Evolutionary conservation across 495 filamentous ascomycete genomes (phyloP), one percentile per base, ranked within the genome.

Genomic region (Extremus antarcticus): DNA sequence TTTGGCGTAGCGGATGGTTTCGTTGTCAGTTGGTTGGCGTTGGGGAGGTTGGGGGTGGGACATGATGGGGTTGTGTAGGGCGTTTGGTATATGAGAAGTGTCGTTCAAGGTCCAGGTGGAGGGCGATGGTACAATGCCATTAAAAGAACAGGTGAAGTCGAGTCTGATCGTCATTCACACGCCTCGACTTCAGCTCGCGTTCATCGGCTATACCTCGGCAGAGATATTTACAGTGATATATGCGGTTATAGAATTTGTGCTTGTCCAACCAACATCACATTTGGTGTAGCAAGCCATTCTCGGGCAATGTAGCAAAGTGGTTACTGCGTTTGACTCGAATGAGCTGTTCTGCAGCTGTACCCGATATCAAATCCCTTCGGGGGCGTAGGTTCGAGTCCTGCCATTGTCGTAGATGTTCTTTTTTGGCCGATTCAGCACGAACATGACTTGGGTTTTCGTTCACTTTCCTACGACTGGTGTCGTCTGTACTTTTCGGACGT

Each of bases 1-100:
- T 22, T 71, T 69, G 53, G 72, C 61, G 66, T 78, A 81, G 19
- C 51, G 55, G 4, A 60, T 53, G 2, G 53, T 57, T 25, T 57
- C 54, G 46, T 53, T 63, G 50, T 50, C 59, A 23, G 40, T 53
- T 1, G 66, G 66, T 32, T 58, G 59, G 2, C 54, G 43, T 41
- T 54, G 51, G 19, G 59, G 55, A 3, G 54, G 40, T 48, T 62
- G 59, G 1, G 55, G 47, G n/a, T 62, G 59, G 13, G 59, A 54
- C 55, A 57, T 57, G 29, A 4, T 35, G 29, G 29, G 13, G 29
- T n/a, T n/a, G n/a, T n/a, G n/a, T n/a, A n/a, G n/a, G n/a, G n/a
- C n/a, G n/a, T n/a, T n/a, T n/a, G n/a, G n/a, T n/a, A n/a, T n/a
- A n/a, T n/a, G n/a, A n/a, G n/a, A n/a, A n/a, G n/a, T n/a, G n/a